Percentiles rank a stretch among this genome's conserved stretches.
Conservation (phyloP, 2,329 filamentous ascomycete species). For the Hypoxylon sp. region DNA sequence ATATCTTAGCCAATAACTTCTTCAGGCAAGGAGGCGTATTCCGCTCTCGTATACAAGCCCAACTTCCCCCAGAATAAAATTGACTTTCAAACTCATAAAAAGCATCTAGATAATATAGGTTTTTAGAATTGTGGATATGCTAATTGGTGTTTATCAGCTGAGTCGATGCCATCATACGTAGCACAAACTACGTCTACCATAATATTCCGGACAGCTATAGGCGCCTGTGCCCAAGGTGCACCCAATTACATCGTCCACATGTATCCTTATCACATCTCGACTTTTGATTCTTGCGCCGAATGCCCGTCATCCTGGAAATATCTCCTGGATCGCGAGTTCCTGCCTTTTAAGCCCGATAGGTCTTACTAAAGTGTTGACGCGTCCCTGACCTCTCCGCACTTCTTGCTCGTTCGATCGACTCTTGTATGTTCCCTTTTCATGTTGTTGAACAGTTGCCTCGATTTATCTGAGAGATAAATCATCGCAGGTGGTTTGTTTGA, state of each 20-base stretch:
- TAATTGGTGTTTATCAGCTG: too few relatives aligned
- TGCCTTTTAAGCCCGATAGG: neutral
- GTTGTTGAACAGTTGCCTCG: neutral
- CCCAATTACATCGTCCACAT: neutral
- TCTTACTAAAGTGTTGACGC: neutral
- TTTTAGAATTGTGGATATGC: too few relatives aligned
- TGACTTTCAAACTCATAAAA: too few relatives aligned
- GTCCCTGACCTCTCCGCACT: neutral
- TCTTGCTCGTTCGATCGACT: neutral
- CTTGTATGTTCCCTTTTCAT: neutral
- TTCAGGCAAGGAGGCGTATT: too few relatives aligned
- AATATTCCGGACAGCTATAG: neutral
- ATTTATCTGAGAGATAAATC: neutral
- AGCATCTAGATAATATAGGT: too few relatives aligned
- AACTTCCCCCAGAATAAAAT: too few relatives aligned
- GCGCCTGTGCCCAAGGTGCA: neutral
- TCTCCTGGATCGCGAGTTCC: neutral
- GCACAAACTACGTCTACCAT: neutral
- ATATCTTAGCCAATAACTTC: too few relatives aligned
- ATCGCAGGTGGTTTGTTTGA: neutral
- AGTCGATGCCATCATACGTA: neutral
- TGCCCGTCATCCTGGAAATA: neutral
- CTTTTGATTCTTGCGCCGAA: neutral
- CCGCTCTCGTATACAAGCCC: too few relatives aligned
- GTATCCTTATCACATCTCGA: neutral